Conservation (phyloP, 1,284 basidiomycete genomes). For the Peniophora sp. region DNA sequence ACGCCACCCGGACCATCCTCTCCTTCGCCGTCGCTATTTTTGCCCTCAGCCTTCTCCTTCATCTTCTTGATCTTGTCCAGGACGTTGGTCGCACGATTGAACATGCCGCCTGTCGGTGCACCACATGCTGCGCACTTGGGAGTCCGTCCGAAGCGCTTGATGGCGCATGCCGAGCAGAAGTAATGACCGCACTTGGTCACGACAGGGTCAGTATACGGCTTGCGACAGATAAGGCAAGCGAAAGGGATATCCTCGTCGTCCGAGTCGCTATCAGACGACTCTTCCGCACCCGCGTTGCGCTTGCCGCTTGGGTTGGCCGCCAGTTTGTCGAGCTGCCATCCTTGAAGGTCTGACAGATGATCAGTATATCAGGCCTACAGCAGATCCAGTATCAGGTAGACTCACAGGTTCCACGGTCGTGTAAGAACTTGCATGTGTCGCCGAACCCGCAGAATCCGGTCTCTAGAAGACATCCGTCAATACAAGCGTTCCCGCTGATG, state of each 20-base stretch:
- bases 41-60: slow-evolving; percentile 37
- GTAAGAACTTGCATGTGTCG: slow-evolving; percentile 95
- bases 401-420: slow-evolving; percentile 81
- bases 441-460: slow-evolving; percentile 99
- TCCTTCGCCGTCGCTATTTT: slow-evolving; percentile 29
- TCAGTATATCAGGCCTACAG: slow-evolving; percentile 10
- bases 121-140: slow-evolving; percentile 96
- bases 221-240: slow-evolving; percentile 92
- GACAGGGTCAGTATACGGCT: slow-evolving; percentile 91
- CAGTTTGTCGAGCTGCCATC: slow-evolving; percentile 94
- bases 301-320: slow-evolving; percentile 45
- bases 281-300: slow-evolving; percentile 44
- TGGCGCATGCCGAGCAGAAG: slow-evolving; percentile 91
- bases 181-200: slow-evolving; percentile 97
- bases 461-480: slow-evolving; percentile 41
- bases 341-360: slow-evolving; percentile 72
- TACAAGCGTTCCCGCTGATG: slow-evolving; percentile 1
- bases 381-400: slow-evolving; percentile 15
- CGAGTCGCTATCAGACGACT: slow-evolving; percentile 50
- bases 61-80: slow-evolving; percentile 71
- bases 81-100: slow-evolving; percentile 83
- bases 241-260: slow-evolving; percentile 92
- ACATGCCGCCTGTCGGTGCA: slow-evolving; percentile 88
- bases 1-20: slow-evolving; percentile 28
- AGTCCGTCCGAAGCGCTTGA: slow-evolving; percentile 88